Evolutionary conservation across 306 rosid species (phyloP), one percentile per base, ranked within the genome.

Genomic region (Cicer pinnatifidum): DNA sequence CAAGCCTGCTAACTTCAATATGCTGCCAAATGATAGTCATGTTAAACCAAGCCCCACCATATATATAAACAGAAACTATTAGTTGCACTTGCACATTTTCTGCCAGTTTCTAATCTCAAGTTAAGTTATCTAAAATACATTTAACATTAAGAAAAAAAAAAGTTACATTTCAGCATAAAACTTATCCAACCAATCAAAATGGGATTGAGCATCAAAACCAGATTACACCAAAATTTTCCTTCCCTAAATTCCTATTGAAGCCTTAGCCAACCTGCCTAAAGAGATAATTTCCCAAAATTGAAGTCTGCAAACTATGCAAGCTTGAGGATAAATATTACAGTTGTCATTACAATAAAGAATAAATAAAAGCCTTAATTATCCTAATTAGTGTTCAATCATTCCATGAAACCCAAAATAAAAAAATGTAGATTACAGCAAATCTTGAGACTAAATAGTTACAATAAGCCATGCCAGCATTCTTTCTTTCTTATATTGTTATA

Each of bases 1-100:
- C 98, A 79, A 94, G 98, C 87, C 96, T 88, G 84, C 87, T 84
- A 77, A 94, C 96, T 87, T 94, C 98, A 77, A 94, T 79, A 86
- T 85, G 97, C 98, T 94, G 90, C 57, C 67, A 75, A 38, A 77
- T 9, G 68, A 17, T 39, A 76, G 60, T 45, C 17, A 48, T 72
- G 47, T 63, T 33, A 80, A 62, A 28, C 47, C 19, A 64, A 40
- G 5, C 13, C 57, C 39, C 71, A 45, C 23, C 35, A 28, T 59
- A 78, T 71, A 69, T 57, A 67, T 48, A 41, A 33, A 72, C 38
- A 41, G 13, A 9, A 35, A 38, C 69, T 46, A 65, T 11, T 19
- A n/a, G 37, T 50, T 10, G 69, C 43, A 73, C n/a, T n/a, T 71
- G 35, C 35, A 28, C 35, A 28, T 67, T 6, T 77, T 67, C 63